Base-by-base conservation (phyloP, 371 early-diverging fungal species). In the Parasitella parasitica region DNA sequence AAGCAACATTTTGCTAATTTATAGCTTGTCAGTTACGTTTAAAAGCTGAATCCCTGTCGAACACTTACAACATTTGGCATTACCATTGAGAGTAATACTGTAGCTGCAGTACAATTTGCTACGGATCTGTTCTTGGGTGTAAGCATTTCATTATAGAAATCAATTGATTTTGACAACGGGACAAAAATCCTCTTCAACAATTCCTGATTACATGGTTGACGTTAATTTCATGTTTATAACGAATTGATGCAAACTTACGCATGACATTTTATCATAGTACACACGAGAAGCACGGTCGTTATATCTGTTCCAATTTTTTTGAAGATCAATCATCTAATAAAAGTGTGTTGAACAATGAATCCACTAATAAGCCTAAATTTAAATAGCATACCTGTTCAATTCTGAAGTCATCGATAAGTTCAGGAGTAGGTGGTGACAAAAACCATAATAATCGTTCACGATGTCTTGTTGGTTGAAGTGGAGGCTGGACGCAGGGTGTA, bases 171-270 rank as follows among this genome's bases (percentile, higher is more conserved):
- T 88, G 16, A 75, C 64, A 77, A 92, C 86, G 28, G 89, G 82
- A 12, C 90, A 69, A 66, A 89, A 41, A 70, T 93, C 87, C 63
- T 91, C 67, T 61, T 94, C 88, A 22, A 92, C 81, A 9, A 85
- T 84, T 46, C 87, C 82, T 52, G 91, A n/a, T n/a, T n/a, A n/a
- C n/a, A n/a, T n/a, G n/a, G n/a, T n/a, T n/a, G n/a, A n/a, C n/a
- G n/a, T n/a, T n/a, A n/a, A n/a, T n/a, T n/a, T n/a, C n/a, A n/a
- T n/a, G n/a, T n/a, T n/a, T 52, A 38, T 13, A 32, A 12, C n/a
- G 26, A 13, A 5, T 39, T 30, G 30, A 30, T 4, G 20, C 6
- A n/a, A 6, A 49, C 48, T 56, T 60, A 63, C 64, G 13, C 24
- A 15, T 30, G 41, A 50, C 37, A 68, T 20, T 35, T 54, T 63